Evolutionary conservation across 352 stramenopile species (phyloP), one percentile per base, ranked within the genome.

Genomic region (Globisporangium barbulae): DNA sequence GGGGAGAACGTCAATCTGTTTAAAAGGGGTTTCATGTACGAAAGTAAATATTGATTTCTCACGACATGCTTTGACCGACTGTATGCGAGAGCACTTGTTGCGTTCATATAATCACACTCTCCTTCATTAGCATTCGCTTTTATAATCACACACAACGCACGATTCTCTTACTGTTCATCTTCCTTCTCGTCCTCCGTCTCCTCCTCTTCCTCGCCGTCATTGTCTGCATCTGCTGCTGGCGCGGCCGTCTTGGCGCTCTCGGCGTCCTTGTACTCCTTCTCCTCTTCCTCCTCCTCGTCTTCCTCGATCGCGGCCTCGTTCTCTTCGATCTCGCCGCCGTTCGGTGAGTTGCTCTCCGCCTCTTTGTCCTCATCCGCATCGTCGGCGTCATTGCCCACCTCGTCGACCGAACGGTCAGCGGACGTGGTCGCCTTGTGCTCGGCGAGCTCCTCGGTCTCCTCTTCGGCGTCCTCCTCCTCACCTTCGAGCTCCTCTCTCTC

Each of bases 401-500:
- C 49, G 17, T 56, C 49, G n/a, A 7, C 49, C 19, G 49, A 56
- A n/a, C 49, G 49, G 12, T 56, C 49, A 5, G 6, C 33, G 10
- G 41, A n/a, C 8, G 30, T 63, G 6, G 47, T 35, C 42, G 45
- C 1, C 35, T 39, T 8, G 44, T 63, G 58, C 45, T 63, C 58
- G n/a, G 58, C 58, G 31, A 55, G 30, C 58, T 63, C 58, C 10
- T 63, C 58, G 8, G 19, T 9, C 21, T 56, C 31, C 30, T 63
- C 58, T 25, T 56, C 31, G 8, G 28, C 45, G 13, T 53, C 21
- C 19, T 63, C 57, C 31, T 55, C n/a, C 13, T 41, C 21, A 22
- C 21, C 33, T 15, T 60, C 54, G 37, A 49, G 54, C 19, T 49
- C 33, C 7, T 37, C 53, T 3, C 39, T 9, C 13, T 47, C 15